phyloP scores from a whole-genome alignment of 495 filamentous ascomycete species.

The Achaetomiella virescens region DNA sequence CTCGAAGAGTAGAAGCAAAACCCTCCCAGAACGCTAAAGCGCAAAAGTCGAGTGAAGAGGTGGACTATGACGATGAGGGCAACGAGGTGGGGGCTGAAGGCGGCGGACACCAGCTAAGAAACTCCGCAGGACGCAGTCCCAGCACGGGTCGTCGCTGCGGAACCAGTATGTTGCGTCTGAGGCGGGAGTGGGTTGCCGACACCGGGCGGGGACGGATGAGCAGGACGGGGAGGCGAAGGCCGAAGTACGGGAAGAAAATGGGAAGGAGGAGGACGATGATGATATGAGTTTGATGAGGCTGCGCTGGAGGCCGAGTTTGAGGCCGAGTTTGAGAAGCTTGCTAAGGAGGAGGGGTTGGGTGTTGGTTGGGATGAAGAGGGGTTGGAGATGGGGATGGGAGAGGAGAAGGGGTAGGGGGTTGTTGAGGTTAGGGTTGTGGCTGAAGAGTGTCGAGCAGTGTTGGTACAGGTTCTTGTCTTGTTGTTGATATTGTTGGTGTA shows the following conservation, averaged over 20 bases:
- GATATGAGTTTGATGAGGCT: slow-evolving; percentile 51
- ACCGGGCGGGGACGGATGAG: no score
- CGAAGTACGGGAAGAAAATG: slow-evolving; percentile 17
- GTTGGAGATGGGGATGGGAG: neutral
- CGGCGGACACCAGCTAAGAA: slow-evolving; percentile 16
- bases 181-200: slow-evolving; percentile 4
- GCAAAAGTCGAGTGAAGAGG: slow-evolving; percentile 23
- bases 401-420: slow-evolving; percentile 15
- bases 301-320: slow-evolving; percentile 62
- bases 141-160: slow-evolving; percentile 20
- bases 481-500: neutral
- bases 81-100: slow-evolving; percentile 5
- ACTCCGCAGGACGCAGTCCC: slow-evolving; percentile 19
- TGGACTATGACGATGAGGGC: slow-evolving; percentile 31
- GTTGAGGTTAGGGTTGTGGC: no score
- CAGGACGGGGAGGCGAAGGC: slow-evolving; percentile 16
- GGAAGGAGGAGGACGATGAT: slow-evolving; percentile 20
- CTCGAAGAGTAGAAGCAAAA: neutral
- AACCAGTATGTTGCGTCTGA: slow-evolving; percentile 17
- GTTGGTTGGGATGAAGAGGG: neutral
- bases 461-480: neutral
- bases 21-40: neutral
- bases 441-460: no score
- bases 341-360: neutral
- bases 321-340: slow-evolving; percentile 52